phyloP scores from a whole-genome alignment of 2,329 filamentous ascomycete species.

The Pseudocercospora cruenta region DNA sequence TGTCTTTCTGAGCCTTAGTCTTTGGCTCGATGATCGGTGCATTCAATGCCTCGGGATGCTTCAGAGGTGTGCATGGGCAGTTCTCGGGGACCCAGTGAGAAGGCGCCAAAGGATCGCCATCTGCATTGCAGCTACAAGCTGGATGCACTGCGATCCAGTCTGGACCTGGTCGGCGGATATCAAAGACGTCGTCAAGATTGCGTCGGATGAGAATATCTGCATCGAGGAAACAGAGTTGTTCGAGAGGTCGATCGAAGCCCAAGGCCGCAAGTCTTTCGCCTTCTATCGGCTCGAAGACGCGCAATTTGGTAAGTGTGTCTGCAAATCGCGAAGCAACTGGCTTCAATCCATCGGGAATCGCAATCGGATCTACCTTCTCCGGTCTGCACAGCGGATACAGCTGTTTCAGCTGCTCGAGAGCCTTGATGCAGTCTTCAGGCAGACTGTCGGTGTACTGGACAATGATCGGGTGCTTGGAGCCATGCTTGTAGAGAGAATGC shows the following conservation, averaged over 20 bases:
- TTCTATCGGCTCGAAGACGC: slow-evolving; percentile 53
- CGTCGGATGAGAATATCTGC: slow-evolving; percentile 55
- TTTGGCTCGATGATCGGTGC: slow-evolving; percentile 35
- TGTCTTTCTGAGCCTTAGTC: slow-evolving; percentile 34
- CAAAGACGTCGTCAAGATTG: slow-evolving; percentile 53
- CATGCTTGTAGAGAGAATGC: slow-evolving; percentile 52
- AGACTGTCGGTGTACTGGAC: slow-evolving; percentile 55
- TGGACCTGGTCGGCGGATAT: slow-evolving; percentile 40
- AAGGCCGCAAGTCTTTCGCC: not conserved
- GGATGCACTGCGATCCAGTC: slow-evolving; percentile 55
- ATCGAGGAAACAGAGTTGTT: slow-evolving; percentile 56
- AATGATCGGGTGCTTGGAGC: slow-evolving; percentile 52
- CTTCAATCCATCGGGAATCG: slow-evolving; percentile 18
- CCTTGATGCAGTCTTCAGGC: slow-evolving; percentile 47
- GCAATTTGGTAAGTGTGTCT: slow-evolving; percentile 60
- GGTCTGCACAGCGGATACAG: slow-evolving; percentile 47
- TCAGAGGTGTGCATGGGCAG: slow-evolving; percentile 52
- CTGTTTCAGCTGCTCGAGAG: slow-evolving; percentile 44
- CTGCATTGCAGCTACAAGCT: slow-evolving; percentile 58
- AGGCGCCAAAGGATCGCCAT: slow-evolving; percentile 55
- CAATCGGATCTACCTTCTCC: slow-evolving; percentile 32
- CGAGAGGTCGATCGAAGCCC: slow-evolving; percentile 6
- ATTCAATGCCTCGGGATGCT: slow-evolving; percentile 41
- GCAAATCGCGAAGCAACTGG: slow-evolving; percentile 56
- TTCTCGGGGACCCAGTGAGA: slow-evolving; percentile 53